Conservation (phyloP, 768 basidiomycete species). For the Boletus coccyginus region DNA sequence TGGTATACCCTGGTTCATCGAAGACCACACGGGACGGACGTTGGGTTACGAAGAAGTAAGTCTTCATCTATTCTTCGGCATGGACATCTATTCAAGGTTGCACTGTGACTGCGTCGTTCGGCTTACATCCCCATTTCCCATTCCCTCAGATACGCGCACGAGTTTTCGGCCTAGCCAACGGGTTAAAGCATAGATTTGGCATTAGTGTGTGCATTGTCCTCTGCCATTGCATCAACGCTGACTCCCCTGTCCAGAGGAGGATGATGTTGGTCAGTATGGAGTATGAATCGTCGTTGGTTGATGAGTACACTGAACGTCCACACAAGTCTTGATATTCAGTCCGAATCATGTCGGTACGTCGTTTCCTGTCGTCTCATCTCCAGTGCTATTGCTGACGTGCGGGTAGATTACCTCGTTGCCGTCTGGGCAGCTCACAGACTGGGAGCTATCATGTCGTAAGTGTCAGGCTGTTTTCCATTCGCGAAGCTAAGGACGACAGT, state of each 20-base stretch:
- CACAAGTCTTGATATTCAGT: constrained; percentile 58
- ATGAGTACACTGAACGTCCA: constrained; percentile 5
- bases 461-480: constrained; percentile 6
- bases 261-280: constrained; percentile 38
- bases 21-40: constrained; percentile 38
- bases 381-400: not conserved
- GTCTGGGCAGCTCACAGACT: constrained; percentile 57
- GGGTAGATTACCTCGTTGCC: constrained; percentile 51
- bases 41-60: constrained; percentile 38
- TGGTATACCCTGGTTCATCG: constrained; percentile 39
- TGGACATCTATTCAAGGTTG: not conserved
- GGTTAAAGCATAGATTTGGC: constrained; percentile 32
- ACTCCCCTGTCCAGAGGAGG: constrained; percentile 28
- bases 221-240: not conserved
- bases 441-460: constrained; percentile 57
- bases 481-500: constrained; percentile 30
- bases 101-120: no score
- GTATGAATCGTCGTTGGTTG: not conserved
- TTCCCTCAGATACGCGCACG: constrained; percentile 33
- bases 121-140: not conserved
- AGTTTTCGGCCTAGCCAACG: constrained; percentile 38
- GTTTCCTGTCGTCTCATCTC: not conserved
- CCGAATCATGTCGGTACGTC: constrained; percentile 62
- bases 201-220: constrained; percentile 27
- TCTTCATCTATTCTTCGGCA: not conserved